Conservation (phyloP, 2,329 filamentous ascomycete species). For the Trichoderma citrinoviride region DNA sequence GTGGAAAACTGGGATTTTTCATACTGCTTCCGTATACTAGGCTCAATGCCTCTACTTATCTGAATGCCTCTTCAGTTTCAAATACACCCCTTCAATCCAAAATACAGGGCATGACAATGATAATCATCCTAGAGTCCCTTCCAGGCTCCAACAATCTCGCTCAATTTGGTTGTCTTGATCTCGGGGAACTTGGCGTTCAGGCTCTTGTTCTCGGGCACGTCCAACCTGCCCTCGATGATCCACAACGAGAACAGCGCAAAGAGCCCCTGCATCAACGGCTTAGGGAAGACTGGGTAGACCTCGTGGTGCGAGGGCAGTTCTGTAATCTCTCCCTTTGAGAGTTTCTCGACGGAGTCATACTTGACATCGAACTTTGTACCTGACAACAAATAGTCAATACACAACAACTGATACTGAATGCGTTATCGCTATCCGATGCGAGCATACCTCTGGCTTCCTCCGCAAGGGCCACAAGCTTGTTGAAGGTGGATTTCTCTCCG, state of each 20-base stretch:
- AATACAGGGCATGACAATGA: no score
- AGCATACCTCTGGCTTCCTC: not conserved
- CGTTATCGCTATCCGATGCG: no score
- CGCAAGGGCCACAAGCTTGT: not conserved
- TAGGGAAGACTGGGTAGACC: not conserved
- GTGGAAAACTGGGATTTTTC: constrained; percentile 2
- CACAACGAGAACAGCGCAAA: not conserved
- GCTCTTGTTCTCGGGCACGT: not conserved
- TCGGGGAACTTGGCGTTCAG: constrained; percentile 10
- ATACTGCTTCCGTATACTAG: constrained; percentile 1
- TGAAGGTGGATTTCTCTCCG: not conserved
- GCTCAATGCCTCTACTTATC: not conserved
- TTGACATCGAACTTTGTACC: constrained; percentile 9
- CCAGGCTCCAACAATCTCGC: constrained; percentile 12
- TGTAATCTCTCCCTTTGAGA: constrained; percentile 7
- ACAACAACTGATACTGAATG: no score
- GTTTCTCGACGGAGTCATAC: not conserved
- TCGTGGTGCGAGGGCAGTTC: constrained; percentile 6
- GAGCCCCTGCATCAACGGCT: not conserved
- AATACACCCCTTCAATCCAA: no score
- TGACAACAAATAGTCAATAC: no score
- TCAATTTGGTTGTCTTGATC: constrained; percentile 8
- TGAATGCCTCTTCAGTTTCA: not conserved
- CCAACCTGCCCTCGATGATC: not conserved
- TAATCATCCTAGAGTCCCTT: not conserved